Evolutionary conservation across 768 basidiomycete genomes (phyloP).

Genomic region (Russula sp.): DNA sequence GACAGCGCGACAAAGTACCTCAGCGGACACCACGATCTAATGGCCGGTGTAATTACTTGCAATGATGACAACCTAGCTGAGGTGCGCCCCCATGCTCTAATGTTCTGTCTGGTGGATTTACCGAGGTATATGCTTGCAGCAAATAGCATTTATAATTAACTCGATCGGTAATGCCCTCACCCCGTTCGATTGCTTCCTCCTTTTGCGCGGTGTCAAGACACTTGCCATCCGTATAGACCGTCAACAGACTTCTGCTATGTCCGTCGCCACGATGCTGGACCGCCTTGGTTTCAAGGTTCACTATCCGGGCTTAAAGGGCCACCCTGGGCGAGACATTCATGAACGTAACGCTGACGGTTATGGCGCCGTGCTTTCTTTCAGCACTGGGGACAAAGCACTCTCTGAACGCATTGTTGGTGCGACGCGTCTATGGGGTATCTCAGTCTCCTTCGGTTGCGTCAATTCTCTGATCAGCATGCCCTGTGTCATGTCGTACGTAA

Average conservation of each 20-base stretch:
- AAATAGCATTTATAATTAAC: constrained; percentile 90
- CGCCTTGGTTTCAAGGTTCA: constrained; percentile 84
- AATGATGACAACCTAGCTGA: constrained; percentile 89
- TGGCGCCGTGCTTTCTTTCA: constrained; percentile 93
- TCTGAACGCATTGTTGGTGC: constrained; percentile 92
- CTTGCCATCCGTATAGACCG: constrained; percentile 94
- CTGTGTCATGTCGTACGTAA: constrained; percentile 96
- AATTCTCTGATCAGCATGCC: constrained; percentile 99
- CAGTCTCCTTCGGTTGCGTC: constrained; percentile 96
- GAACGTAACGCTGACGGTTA: constrained; percentile 85
- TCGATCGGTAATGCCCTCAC: constrained; percentile 90
- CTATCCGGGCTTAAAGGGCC: constrained; percentile 83
- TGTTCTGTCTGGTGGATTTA: constrained; percentile 15
- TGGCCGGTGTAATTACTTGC: constrained; percentile 95
- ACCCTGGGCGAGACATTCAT: constrained; percentile 86
- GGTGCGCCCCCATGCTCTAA: constrained; percentile 41
- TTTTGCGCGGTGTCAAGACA: constrained; percentile 94
- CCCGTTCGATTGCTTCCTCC: constrained; percentile 94
- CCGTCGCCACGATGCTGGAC: constrained; percentile 84
- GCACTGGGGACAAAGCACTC: constrained; percentile 85
- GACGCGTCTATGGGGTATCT: constrained; percentile 94
- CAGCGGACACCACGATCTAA: constrained; percentile 97
- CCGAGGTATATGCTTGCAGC: constrained; percentile 43
- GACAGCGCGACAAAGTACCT: constrained; percentile 98
- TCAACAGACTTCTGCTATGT: constrained; percentile 77